A percentile compares a stretch with the other conserved stretches of the same genome.
These are phyloP conservation scores for Cylindrotheca closterium DNA, from an alignment of 108 stramenopile genomes.

Conservation along the genomic window DNA sequence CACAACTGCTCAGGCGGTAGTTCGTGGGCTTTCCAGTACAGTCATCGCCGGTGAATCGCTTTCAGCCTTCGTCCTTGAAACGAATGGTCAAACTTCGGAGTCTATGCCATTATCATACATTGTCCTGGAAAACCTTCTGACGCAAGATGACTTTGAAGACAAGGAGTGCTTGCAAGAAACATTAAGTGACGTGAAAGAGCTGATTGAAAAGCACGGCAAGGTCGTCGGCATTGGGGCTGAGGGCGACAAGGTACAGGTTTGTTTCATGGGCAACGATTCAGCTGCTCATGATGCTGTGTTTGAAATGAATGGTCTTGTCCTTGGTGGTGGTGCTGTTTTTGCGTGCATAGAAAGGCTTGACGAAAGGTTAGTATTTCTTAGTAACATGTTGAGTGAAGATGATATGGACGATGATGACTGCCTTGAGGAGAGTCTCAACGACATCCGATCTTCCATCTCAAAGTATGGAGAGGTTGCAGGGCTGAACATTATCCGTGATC, in stretches of 20 bases:
- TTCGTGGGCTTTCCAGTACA: slow-evolving; percentile 3
- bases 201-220: slow-evolving; percentile 33
- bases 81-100: not conserved
- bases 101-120: slow-evolving; percentile 2
- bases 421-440: slow-evolving; percentile 65
- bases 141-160: slow-evolving; percentile 82
- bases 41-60: slow-evolving; percentile 9
- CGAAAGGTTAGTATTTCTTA: slow-evolving; percentile 28
- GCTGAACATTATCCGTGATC: slow-evolving; percentile 37
- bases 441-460: slow-evolving; percentile 50
- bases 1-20: not conserved
- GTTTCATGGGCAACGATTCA: slow-evolving; percentile 3
- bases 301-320: slow-evolving; percentile 44
- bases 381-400: slow-evolving; percentile 65
- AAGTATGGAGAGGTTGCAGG: slow-evolving; percentile 53
- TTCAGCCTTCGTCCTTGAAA: slow-evolving; percentile 8
- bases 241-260: slow-evolving; percentile 21
- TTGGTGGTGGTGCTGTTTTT: slow-evolving; percentile 40
- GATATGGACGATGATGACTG: slow-evolving; percentile 78
- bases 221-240: slow-evolving; percentile 14
- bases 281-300: slow-evolving; percentile 37
- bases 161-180: slow-evolving; percentile 75
- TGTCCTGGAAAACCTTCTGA: slow-evolving; percentile 61
- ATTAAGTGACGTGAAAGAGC: slow-evolving; percentile 57
- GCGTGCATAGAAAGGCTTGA: slow-evolving; percentile 5